These are phyloP conservation scores for Ogataea populi-albae DNA, from an alignment of 805 yeast genomes.

Conservation along the genomic window DNA sequence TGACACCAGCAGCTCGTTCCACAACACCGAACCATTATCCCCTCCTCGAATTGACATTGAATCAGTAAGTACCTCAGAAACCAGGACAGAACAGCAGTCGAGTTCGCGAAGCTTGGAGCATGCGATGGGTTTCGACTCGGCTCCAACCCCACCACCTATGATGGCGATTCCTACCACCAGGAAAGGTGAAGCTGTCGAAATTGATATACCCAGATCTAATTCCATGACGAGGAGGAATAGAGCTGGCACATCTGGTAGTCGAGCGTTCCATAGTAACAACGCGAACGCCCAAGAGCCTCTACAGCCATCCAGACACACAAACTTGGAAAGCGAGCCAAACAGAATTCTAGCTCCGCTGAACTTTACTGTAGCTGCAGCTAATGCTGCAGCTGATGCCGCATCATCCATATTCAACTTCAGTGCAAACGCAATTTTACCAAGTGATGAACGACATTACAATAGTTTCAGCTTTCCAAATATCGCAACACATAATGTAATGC, in stretches of 20 bases:
- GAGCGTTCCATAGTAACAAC: constrained; percentile 14
- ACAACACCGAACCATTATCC: constrained; percentile 14
- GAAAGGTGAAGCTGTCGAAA: constrained; percentile 75
- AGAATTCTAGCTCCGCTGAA: constrained; percentile 20
- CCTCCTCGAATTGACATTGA: constrained; percentile 17
- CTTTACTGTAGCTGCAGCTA: constrained; percentile 27
- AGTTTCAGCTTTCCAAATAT: constrained; percentile 5
- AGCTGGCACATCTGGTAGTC: constrained; percentile 16
- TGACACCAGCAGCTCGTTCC: constrained; percentile 29
- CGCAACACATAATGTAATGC: constrained; percentile 7
- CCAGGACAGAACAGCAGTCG: constrained; percentile 5
- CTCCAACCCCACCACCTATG: constrained; percentile 59
- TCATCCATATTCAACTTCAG: constrained; percentile 31
- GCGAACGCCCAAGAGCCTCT: constrained; percentile 1
- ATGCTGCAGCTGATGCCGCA: constrained; percentile 29
- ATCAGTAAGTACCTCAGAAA: constrained; percentile 2
- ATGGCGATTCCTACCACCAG: constrained; percentile 83
- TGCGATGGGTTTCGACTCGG: constrained; percentile 21
- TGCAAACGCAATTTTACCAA: constrained; percentile 14
- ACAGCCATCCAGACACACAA: neutral
- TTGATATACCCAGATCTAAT: constrained; percentile 41
- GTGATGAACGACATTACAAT: constrained; percentile 10
- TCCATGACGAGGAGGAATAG: constrained; percentile 27
- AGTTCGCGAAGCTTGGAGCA: constrained; percentile 10
- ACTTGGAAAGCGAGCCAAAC: constrained; percentile 10